phyloP scores from a whole-genome alignment of 768 basidiomycete species.

The Rhizopogon sp. region DNA sequence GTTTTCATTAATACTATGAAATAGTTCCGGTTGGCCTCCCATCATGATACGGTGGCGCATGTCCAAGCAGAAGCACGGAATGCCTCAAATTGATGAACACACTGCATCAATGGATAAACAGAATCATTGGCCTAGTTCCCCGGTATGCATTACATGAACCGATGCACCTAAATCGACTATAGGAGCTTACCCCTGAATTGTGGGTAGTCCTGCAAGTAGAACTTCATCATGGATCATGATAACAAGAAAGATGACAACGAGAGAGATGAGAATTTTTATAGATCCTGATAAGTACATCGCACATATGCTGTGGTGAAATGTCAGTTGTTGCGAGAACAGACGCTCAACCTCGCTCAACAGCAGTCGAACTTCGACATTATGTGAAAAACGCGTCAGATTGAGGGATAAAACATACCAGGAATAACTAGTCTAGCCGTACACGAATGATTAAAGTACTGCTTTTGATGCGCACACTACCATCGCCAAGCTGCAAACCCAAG shows the following conservation, averaged over 20 bases:
- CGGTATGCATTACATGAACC: neutral
- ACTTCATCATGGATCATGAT: neutral
- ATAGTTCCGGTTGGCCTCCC: neutral
- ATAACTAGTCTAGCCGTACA: no score
- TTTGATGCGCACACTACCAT: no score
- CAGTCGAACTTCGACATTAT: no score
- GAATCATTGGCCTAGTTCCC: neutral
- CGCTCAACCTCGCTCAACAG: no score
- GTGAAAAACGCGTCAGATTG: no score
- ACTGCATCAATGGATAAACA: neutral
- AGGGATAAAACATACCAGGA: no score
- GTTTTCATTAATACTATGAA: neutral
- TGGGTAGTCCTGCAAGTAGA: neutral
- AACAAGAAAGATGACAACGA: neutral
- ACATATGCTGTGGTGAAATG: no score
- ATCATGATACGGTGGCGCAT: neutral
- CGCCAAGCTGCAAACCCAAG: no score
- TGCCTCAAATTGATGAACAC: neutral
- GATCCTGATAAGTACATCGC: neutral
- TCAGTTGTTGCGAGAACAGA: no score
- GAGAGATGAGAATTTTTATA: neutral
- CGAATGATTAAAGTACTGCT: no score
- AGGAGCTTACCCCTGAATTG: neutral
- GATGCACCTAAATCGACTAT: neutral
- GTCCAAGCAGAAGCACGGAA: neutral